Evolutionary conservation across 768 basidiomycete species (phyloP), one percentile per base, ranked within the genome.

Genomic region (Rhizopogon roseolus): DNA sequence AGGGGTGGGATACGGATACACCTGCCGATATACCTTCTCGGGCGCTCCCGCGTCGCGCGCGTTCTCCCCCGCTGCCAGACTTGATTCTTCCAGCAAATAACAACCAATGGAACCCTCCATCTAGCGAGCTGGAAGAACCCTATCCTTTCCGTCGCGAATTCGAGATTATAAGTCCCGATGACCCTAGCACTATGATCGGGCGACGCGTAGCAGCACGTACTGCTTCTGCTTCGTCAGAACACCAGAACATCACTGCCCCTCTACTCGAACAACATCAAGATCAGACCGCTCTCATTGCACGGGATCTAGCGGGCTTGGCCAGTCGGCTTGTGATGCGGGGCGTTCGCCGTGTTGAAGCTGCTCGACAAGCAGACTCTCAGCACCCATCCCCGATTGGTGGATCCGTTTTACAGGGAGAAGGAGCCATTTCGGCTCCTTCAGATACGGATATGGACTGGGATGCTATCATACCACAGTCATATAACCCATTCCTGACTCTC

Each of bases 141-240:
- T 36, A 39, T 25, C 8, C 55, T 1, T 54, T 61, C 45, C 57
- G 65, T 22, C 60, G 58, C 48, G 64, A 69, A 13, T 16, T 55
- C 41, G 64, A 57, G 38, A 62, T 51, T 22, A 22, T 49, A 34
- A 53, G 49, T 41, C 56, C 53, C 6, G 68, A 72, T n/a, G 68
- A 70, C 8, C 56, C 70, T 14, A 66, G 57, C 9, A 70, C 68
- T 4, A 64, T 69, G 66, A 70, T 72, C 16, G 68, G 68, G 36
- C 64, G 70, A 27, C 68, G 67, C 38, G 68, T 70, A 41, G 65
- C 69, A 3, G 71, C 71, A 3, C 68, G 68, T 51, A 29, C 60
- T 17, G 59, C 54, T 29, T 51, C 51, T 13, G 34, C 46, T 45
- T 41, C 59, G 37, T 49, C 65, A 34, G 59, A 66, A 5, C 37